Conservation (phyloP, 495 filamentous ascomycete genomes). For the Penicillium samsonianum region DNA sequence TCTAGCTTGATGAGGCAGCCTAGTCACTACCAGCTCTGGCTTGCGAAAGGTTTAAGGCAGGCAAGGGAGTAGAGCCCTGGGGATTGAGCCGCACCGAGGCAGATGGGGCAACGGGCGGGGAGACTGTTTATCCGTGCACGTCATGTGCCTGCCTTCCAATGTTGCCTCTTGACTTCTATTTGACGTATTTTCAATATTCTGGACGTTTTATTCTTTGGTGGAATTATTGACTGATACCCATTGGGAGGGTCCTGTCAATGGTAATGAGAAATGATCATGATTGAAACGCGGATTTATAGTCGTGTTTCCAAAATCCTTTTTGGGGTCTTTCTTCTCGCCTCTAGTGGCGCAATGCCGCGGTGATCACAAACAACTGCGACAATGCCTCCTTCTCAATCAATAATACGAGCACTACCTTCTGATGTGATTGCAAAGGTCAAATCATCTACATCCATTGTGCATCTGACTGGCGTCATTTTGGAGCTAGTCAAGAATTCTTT, state of each 20-base stretch:
- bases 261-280: neutral
- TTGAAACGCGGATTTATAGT: neutral
- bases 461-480: constrained; percentile 69
- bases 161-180: constrained; percentile 16
- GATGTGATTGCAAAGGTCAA: constrained; percentile 84
- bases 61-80: constrained; percentile 7
- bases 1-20: constrained; percentile 14
- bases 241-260: neutral
- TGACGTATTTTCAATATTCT: neutral
- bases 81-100: constrained; percentile 19
- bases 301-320: neutral
- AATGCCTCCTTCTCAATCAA: constrained; percentile 30
- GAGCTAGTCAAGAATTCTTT: constrained; percentile 85
- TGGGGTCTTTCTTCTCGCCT: no score
- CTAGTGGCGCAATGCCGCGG: constrained; percentile 1
- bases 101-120: constrained; percentile 18
- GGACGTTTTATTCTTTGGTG: neutral
- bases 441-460: constrained; percentile 76
- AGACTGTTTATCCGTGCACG: constrained; percentile 34
- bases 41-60: constrained; percentile 7
- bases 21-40: constrained; percentile 14
- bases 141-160: constrained; percentile 28
- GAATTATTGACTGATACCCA: neutral
- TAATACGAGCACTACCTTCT: constrained; percentile 69
- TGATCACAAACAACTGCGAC: constrained; percentile 2